Evolutionary conservation across 75 land plant species (phyloP).

Genomic region (Adiantum capillusveneris): DNA sequence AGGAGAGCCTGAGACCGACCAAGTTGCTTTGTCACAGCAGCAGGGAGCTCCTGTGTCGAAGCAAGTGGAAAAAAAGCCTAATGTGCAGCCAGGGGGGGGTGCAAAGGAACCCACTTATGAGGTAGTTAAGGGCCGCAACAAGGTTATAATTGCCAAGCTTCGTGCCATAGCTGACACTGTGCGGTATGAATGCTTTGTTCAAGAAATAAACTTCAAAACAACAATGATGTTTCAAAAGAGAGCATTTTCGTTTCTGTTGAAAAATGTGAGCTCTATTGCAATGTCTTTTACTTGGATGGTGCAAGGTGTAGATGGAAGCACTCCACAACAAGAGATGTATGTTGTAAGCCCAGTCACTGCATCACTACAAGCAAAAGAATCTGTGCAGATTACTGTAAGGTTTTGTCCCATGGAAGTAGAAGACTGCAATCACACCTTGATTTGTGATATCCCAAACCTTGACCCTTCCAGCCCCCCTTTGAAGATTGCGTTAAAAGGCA

Average conservation of each 20-base stretch:
- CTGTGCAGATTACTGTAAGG: constrained; percentile 3
- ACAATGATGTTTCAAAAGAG: constrained; percentile 36
- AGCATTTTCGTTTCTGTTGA: constrained; percentile 10
- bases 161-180: constrained; percentile 26
- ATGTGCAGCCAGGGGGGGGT: neutral
- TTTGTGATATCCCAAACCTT: constrained; percentile 17
- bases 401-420: constrained; percentile 26
- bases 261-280: constrained; percentile 14
- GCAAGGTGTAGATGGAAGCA: constrained; percentile 7
- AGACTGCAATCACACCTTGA: constrained; percentile 20
- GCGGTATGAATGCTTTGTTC: constrained; percentile 19
- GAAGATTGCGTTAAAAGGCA: constrained; percentile 11
- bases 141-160: constrained; percentile 11
- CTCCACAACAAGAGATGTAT: constrained; percentile 14
- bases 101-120: constrained; percentile 17
- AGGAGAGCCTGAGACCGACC: constrained; percentile 6
- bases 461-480: constrained; percentile 7
- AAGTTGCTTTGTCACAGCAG: neutral
- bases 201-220: constrained; percentile 24
- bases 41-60: constrained; percentile 3
- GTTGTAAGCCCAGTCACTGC: constrained; percentile 12
- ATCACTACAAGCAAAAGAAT: neutral
- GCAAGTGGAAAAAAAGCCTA: neutral
- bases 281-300: constrained; percentile 24
- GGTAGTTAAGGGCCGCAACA: constrained; percentile 15